Conservation (phyloP, 148 eudicot species). For the Rhododendron simsii region DNA sequence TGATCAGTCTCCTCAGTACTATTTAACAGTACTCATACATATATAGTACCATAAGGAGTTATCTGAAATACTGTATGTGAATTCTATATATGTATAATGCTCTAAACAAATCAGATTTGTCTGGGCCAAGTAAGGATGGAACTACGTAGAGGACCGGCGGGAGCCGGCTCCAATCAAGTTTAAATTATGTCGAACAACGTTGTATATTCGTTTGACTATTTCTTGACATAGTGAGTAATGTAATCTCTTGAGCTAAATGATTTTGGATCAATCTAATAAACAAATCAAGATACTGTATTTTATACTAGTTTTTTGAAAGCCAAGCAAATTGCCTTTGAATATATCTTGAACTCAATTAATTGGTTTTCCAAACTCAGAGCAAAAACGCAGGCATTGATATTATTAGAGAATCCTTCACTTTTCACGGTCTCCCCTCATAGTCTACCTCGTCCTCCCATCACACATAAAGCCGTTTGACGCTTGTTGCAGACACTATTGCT, state of each 20-base stretch:
- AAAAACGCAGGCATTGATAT: no score
- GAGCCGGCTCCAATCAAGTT: background rate
- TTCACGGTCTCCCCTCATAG: no score
- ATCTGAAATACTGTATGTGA: background rate
- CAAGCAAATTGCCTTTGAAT: no score
- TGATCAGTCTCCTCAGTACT: background rate
- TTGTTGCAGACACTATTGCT: no score
- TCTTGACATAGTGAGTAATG: background rate
- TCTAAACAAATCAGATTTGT: background rate
- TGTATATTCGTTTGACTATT: background rate
- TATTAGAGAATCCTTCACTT: no score
- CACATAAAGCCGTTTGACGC: no score
- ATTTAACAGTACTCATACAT: background rate
- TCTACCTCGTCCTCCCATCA: no score
- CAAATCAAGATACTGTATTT: no score
- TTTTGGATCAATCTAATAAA: background rate
- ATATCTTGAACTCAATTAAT: no score
- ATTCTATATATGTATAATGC: background rate
- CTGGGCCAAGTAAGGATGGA: background rate
- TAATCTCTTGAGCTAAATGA: no score
- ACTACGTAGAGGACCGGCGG: background rate
- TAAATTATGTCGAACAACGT: background rate
- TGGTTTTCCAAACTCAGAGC: no score
- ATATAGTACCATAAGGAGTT: background rate
- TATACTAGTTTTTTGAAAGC: no score